Evolutionary conservation across 495 filamentous ascomycete genomes (phyloP).

Genomic region (Hypomontagnella submonticulosa): DNA sequence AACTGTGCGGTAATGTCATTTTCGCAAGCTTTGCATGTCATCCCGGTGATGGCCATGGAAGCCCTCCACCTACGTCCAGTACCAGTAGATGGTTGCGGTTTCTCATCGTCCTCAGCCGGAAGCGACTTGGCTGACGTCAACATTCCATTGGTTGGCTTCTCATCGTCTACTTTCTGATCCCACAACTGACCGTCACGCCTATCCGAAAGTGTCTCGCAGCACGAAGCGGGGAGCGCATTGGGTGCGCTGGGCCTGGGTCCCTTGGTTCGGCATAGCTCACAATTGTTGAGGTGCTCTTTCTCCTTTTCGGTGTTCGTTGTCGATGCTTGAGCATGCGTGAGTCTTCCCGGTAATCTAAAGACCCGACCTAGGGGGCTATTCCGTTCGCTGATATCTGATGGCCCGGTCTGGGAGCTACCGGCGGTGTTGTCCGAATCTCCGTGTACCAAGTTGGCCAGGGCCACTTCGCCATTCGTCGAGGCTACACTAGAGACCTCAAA

Average conservation of each 20-base stretch:
- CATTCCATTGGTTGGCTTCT: slow-evolving; percentile 22
- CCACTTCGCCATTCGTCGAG: slow-evolving; percentile 48
- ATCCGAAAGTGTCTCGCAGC: slow-evolving; percentile 4
- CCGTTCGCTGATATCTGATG: slow-evolving; percentile 13
- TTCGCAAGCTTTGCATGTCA: slow-evolving; percentile 85
- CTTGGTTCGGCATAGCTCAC: slow-evolving; percentile 40
- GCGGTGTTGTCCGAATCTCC: slow-evolving; percentile 12
- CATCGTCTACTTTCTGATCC: slow-evolving; percentile 15
- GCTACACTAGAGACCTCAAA: slow-evolving; percentile 59
- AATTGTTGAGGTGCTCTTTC: slow-evolving; percentile 46
- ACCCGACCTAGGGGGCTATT: slow-evolving; percentile 28
- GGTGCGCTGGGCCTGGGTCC: slow-evolving; percentile 13
- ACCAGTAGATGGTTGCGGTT: slow-evolving; percentile 8
- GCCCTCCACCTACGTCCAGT: slow-evolving; percentile 57
- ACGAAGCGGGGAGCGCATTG: not conserved
- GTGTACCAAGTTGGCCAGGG: slow-evolving; percentile 17
- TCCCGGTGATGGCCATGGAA: slow-evolving; percentile 78
- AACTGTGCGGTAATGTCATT: slow-evolving; percentile 72
- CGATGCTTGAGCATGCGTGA: slow-evolving; percentile 26
- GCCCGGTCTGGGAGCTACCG: slow-evolving; percentile 4
- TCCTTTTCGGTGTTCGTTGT: slow-evolving; percentile 24
- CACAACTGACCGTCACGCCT: not conserved
- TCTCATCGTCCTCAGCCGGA: slow-evolving; percentile 9
- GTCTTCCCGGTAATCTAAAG: slow-evolving; percentile 23
- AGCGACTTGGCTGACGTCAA: slow-evolving; percentile 28